Evolutionary conservation across 306 rosid genomes (phyloP), one percentile per base, ranked within the genome.

Genomic region (Citrullus amarus): DNA sequence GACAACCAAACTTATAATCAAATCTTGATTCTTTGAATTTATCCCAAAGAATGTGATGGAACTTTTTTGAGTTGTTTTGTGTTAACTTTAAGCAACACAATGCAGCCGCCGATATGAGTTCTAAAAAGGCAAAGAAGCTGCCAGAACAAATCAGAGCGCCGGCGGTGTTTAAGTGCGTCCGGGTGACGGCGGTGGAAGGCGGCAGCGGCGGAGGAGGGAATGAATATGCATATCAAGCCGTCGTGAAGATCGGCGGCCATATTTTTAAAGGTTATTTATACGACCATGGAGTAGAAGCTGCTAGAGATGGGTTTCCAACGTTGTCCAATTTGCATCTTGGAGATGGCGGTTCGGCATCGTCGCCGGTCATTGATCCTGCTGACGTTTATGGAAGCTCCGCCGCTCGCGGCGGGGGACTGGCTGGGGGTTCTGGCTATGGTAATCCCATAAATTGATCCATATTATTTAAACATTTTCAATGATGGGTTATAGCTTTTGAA

Each of bases 141-240:
- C 98, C 97, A 0, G 92, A 95, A 0, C 98, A 92, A 84, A 88
- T 95, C 60, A 88, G 97, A 14, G 96, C 89, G 28, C 86, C 89
- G 10, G 98, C 98, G 2, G 95, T 91, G 51, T 95, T 95, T 90
- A 95, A 95, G 88, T 95, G 98, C 78, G 98, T 95, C 3, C 75
- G 91, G 62, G 98, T 95, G 36, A 88, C 98, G 3, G 90, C 95
- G 4, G 88, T 95, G 84, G 97, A 92, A 1, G 97, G 88, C 8
- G 96, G 93, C 0, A 86, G 88, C 14, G 97, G 86, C 39, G 48
- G 48, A 9, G 48, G 50, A 44, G 50, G 50, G 50, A 44, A 44
- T 44, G 91, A 95, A 86, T 92, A 82, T 51, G 97, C 97, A 0
- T 95, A 95, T 83, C 96, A 95, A 28, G 96, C 98, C 0, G 92